A percentile compares a stretch with the other conserved stretches of the same genome.
Conservation (phyloP, 1,284 basidiomycete species). For the Pyrrhoderma lamaoense region DNA sequence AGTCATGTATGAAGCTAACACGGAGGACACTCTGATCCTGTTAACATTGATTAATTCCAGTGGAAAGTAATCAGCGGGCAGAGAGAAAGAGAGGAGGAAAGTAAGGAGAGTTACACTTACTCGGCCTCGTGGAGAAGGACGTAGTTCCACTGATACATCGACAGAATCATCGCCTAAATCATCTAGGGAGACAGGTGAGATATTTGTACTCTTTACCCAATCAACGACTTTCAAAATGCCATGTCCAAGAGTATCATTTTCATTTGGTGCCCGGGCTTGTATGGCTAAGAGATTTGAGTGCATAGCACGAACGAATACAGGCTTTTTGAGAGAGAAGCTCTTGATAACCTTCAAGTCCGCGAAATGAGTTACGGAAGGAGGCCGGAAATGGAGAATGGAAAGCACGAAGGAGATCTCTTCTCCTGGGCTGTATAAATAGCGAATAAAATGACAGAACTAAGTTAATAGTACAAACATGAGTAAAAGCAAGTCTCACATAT, state of each 20-base stretch:
- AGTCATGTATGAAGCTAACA: conserved; percentile 32
- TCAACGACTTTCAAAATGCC: conserved; percentile 12
- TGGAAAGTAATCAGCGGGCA: neutral
- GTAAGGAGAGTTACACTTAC: neutral
- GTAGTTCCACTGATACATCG: conserved; percentile 6
- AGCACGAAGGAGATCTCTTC: conserved; percentile 1
- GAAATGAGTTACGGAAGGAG: neutral
- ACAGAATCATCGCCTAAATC: neutral
- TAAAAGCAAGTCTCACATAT: neutral
- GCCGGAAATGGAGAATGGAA: conserved; percentile 4
- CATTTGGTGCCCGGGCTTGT: conserved; percentile 1
- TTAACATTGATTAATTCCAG: neutral
- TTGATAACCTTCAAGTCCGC: neutral
- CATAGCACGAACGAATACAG: conserved; percentile 11
- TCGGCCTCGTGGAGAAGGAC: conserved; percentile 1
- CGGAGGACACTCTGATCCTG: conserved; percentile 12
- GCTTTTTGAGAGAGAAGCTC: neutral
- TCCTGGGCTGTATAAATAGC: neutral
- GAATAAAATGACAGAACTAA: neutral
- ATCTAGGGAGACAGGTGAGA: neutral
- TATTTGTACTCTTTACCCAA: conserved; percentile 7
- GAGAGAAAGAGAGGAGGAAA: neutral
- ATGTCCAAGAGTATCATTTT: conserved; percentile 2
- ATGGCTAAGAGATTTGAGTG: conserved; percentile 6
- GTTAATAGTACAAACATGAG: neutral